Base-by-base conservation (phyloP, 1,284 basidiomycete species). In the Apiotrichum brassicae region DNA sequence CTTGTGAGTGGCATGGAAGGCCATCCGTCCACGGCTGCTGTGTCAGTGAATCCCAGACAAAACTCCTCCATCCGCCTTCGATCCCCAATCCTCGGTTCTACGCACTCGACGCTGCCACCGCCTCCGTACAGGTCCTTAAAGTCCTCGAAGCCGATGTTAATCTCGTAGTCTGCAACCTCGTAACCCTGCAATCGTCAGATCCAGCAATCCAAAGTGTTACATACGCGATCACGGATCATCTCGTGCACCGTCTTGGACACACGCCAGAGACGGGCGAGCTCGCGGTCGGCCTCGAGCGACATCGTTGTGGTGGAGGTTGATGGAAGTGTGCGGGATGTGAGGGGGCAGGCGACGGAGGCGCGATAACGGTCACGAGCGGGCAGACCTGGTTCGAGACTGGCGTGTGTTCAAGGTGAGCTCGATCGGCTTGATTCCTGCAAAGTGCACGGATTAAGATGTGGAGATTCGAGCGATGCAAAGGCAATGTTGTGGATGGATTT, bases 171-270 rank as follows among this genome's bases (percentile, higher is more conserved):
- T 22, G 65, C 65, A 6, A 72, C 60, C 57, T 63, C 53, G 55
- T 75, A 76, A 20, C 70, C 66, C 73, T 76, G 53, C 26, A 5
- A 18, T 3, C 14, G 24, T 48, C 24, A 41, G 38, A 28, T 3
- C 26, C 28, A 6, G 26, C 18, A 8, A 14, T 23, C 19, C 32
- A 18, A 18, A 13, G 33, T 7, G 14, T 3, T 19, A 61, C 75
- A 48, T 23, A 77, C 76, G 51, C 93, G 82, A 73, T 98, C 95
- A 66, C 85, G 83, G 53, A 94, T 88, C 51, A 99, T 83, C 76
- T 99, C 95, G 72, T 97, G 92, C 46, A 97, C 87, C 36, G 95
- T 98, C 64, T 89, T 78, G 75, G 93, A 93, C 57, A 98, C 92
- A 66, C 93, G 86, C 90, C 92, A 97, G 63, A 98, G 79, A 66